Evolutionary conservation across 139 green algal species (phyloP).

Genomic region (Chloropicon primus): DNA sequence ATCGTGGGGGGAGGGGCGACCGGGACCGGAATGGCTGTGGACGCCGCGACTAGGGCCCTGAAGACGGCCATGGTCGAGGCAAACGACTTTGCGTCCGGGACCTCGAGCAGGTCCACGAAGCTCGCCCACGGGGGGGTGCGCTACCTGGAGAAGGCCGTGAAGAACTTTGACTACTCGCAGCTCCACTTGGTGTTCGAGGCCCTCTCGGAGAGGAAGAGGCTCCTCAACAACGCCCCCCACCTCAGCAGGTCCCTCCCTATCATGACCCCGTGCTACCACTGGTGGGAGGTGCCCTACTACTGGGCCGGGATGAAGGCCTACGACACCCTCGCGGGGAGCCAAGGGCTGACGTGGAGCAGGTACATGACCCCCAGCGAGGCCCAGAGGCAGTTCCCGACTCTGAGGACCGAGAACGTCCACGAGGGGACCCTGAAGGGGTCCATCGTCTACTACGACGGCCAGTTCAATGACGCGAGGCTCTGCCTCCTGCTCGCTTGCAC

Average conservation of each 20-base stretch:
- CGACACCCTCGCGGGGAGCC: conserved; percentile 69
- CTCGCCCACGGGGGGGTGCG: conserved; percentile 79
- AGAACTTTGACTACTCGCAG: conserved; percentile 70
- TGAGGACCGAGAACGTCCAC: conserved; percentile 32
- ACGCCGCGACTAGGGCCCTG: conserved; percentile 68
- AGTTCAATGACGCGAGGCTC: conserved; percentile 90
- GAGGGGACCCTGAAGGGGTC: conserved; percentile 57
- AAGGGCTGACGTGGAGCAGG: conserved; percentile 57
- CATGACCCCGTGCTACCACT: conserved; percentile 96
- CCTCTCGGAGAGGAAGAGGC: conserved; percentile 54
- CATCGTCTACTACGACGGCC: conserved; percentile 90
- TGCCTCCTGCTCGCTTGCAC: conserved; percentile 75
- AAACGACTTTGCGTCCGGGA: conserved; percentile 87
- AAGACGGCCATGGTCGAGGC: conserved; percentile 70
- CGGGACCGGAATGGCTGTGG: conserved; percentile 72
- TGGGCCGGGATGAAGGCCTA: conserved; percentile 89
- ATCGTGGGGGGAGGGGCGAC: conserved; percentile 94
- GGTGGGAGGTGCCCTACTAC: conserved; percentile 96
- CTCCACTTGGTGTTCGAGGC: conserved; percentile 89
- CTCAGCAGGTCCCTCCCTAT: conserved; percentile 62
- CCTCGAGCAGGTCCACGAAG: conserved; percentile 86
- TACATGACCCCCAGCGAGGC: conserved; percentile 40
- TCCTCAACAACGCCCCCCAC: conserved; percentile 77
- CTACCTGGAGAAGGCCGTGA: conserved; percentile 85
- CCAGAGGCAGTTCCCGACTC: conserved; percentile 50